These are phyloP conservation scores for Veloboletus limbatus DNA, from an alignment of 1,284 basidiomycete species.

Conservation along the genomic window DNA sequence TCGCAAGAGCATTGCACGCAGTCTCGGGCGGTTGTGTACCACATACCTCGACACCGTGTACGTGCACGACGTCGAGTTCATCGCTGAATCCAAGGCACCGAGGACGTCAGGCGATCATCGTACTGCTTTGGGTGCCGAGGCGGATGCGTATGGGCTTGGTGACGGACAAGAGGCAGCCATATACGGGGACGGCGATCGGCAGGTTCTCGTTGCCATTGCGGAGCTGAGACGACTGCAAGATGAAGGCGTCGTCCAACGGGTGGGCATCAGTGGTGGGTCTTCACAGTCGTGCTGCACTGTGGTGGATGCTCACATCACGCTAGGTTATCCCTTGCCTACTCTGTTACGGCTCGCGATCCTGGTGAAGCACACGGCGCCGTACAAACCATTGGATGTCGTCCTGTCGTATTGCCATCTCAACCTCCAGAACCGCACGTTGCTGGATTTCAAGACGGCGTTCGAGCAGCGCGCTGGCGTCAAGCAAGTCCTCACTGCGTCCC, in stretches of 20 bases:
- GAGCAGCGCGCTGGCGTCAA: constrained; percentile 59
- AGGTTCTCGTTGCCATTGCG: constrained; percentile 70
- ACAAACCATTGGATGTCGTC: constrained; percentile 73
- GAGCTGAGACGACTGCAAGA: constrained; percentile 75
- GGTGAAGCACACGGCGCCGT: constrained; percentile 60
- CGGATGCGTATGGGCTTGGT: constrained; percentile 58
- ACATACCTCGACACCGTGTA: constrained; percentile 85
- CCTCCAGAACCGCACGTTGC: constrained; percentile 75
- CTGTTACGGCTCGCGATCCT: constrained; percentile 83
- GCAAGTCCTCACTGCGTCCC: constrained; percentile 83
- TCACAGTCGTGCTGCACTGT: constrained; percentile 7
- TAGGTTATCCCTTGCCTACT: constrained; percentile 87
- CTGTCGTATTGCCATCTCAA: constrained; percentile 87
- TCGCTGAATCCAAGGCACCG: constrained; percentile 57
- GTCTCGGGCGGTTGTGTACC: constrained; percentile 74
- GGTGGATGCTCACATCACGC: too few relatives aligned
- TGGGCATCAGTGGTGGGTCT: constrained; percentile 80
- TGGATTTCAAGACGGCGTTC: constrained; percentile 61
- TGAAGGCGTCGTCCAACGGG: constrained; percentile 73
- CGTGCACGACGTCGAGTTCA: constrained; percentile 92
- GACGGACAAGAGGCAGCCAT: constrained; percentile 57
- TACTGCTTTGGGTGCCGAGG: constrained; percentile 51
- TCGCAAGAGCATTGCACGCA: constrained; percentile 67
- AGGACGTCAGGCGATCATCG: constrained; percentile 53
- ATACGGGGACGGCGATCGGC: constrained; percentile 77